Evolutionary conservation across 768 basidiomycete genomes (phyloP).

Genomic region (Mycena floridula): DNA sequence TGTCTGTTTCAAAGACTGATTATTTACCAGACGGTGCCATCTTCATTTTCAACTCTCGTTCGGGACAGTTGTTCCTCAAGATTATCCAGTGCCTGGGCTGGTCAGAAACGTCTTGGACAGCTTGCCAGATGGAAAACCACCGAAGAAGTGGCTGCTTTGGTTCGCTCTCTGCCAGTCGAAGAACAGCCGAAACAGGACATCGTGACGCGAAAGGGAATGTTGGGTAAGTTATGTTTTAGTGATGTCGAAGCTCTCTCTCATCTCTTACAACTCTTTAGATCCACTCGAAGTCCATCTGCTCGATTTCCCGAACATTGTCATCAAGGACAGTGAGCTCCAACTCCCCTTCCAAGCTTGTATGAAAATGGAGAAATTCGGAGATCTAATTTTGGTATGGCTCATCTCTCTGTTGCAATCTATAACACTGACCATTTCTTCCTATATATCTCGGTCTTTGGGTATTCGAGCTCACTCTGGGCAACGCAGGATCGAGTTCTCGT

Average conservation of each 20-base stretch:
- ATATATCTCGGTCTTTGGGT: too few species aligned
- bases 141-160: slow-evolving; percentile 98
- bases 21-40: slow-evolving; percentile 71
- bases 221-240: slow-evolving; percentile 48
- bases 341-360: slow-evolving; percentile 99
- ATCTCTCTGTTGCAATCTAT: too few species aligned
- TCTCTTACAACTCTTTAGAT: slow-evolving; percentile 34
- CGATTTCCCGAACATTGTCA: slow-evolving; percentile 99
- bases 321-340: slow-evolving; percentile 97
- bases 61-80: slow-evolving; percentile 96
- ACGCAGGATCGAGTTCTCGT: too few species aligned
- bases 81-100: slow-evolving; percentile 99
- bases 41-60: slow-evolving; percentile 99
- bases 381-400: slow-evolving; percentile 83
- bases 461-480: too few species aligned
- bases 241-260: too few species aligned
- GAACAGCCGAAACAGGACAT: slow-evolving; percentile 99
- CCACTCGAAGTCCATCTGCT: slow-evolving; percentile 97
- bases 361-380: slow-evolving; percentile 99
- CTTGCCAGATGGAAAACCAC: slow-evolving; percentile 99
- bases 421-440: too few species aligned
- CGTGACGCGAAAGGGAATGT: slow-evolving; percentile 99
- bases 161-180: slow-evolving; percentile 95
- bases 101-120: slow-evolving; percentile 98
- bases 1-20: neutral